Base-by-base conservation (phyloP, 768 basidiomycete species). In the Agrocybe praecox region DNA sequence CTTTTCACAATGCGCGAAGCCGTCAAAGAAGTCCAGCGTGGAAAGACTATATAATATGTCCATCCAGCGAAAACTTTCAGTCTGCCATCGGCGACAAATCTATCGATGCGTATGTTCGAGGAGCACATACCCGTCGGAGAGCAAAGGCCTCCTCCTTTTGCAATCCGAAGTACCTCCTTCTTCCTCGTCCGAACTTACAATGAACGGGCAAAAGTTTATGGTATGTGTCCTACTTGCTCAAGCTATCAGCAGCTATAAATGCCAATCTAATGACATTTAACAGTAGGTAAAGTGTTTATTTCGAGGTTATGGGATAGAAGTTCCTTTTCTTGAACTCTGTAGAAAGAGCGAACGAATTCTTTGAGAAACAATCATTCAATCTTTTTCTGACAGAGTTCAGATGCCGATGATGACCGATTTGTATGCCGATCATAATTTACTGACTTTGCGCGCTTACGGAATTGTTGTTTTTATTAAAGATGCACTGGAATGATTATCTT, bases 281-380 rank as follows among this genome's bases (percentile, higher is more conserved):
- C 33, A 8, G 8, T 46, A 84, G 85, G 85, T 14, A 81, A 83
- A 55, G 68, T 87, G 55, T 84, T 1, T 81, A 78, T 60, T 71
- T 84, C 51, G 74, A 75, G 49, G 73, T 81, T 26, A 65, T 86
- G 4, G 80, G 69, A 12, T 65, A 67, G 29, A 61, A 61, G 6
- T 61, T 69, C 23, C 49, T 73, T 12, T 52, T 71, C 14, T 46
- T 73, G 7, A 62, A 63, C 19, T 61, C 54, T 14, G 26, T 57
- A 6, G 77, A 59, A 74, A 76, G 62, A 71, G 73, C 52, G 1
- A 67, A 70, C 34, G 85, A 87, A 22, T 73, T 87, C 1, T 78
- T 87, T n/a, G 84, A 86, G 44, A 83, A 78, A 56, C 72, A 79
- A 9, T 80, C 78, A 4, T 62, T 71, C 12, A 82, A 80, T 45